Evolutionary conservation across 768 basidiomycete genomes (phyloP).

Genomic region (Leccinum subgranulosum): DNA sequence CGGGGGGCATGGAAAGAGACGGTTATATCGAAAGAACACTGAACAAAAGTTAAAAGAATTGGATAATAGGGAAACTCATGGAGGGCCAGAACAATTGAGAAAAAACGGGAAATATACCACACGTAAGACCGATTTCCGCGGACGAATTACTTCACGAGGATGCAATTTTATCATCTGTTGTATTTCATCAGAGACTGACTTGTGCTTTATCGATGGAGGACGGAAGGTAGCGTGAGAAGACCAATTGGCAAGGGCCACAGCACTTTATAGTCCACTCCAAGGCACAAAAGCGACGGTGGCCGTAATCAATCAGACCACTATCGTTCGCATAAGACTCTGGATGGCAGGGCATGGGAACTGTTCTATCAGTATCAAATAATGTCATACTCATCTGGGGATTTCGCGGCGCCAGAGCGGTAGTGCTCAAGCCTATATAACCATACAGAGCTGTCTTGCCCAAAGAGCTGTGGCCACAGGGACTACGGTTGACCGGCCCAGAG

Average conservation of each 20-base stretch:
- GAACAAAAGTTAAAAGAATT: not conserved
- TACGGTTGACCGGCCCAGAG: not conserved
- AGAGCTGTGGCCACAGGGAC: not conserved
- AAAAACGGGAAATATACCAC: constrained; percentile 10
- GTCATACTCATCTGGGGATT: not conserved
- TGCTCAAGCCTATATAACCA: not conserved
- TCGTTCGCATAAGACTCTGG: not conserved
- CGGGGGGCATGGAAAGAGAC: constrained; percentile 1
- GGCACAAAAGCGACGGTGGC: not conserved
- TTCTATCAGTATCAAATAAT: not conserved
- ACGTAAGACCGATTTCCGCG: not conserved
- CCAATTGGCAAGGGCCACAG: not conserved
- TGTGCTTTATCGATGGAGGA: constrained; percentile 11
- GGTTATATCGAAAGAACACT: constrained; percentile 5
- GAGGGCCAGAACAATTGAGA: not conserved
- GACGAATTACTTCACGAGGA: constrained; percentile 5
- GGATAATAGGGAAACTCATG: constrained; percentile 2
- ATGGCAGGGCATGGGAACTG: not conserved
- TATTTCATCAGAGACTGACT: constrained; percentile 10
- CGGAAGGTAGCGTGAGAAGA: constrained; percentile 19
- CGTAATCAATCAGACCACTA: constrained; percentile 14
- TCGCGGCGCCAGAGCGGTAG: not conserved
- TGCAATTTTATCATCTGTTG: constrained; percentile 9
- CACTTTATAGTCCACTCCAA: constrained; percentile 13
- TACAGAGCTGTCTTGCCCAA: constrained; percentile 1